A percentile compares a stretch with the other conserved stretches of the same genome.
Conservation (phyloP, 2,329 filamentous ascomycete genomes). For the Sporothrix dimorphospora region DNA sequence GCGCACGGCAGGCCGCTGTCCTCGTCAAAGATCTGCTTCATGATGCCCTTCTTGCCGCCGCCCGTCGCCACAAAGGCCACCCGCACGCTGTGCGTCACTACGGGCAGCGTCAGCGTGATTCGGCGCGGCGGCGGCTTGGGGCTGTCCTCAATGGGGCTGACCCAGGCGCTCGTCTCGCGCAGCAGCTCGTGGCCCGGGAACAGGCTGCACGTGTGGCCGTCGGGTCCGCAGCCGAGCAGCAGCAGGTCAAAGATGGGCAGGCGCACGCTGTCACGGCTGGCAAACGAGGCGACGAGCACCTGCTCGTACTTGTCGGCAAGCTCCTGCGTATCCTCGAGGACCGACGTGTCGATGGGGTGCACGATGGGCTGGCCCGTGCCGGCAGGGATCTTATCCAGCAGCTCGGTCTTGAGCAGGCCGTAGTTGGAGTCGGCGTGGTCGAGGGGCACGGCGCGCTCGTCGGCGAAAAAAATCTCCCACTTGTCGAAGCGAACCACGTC, state of each 20-base stretch:
- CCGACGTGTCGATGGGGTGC: slow-evolving; percentile 70
- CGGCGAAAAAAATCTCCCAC: slow-evolving; percentile 99
- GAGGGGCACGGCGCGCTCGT: slow-evolving; percentile 92
- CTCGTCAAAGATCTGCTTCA: slow-evolving; percentile 91
- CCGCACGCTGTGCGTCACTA: slow-evolving; percentile 82
- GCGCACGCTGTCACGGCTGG: slow-evolving; percentile 89
- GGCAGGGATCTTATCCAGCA: slow-evolving; percentile 83
- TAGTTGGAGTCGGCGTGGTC: slow-evolving; percentile 96
- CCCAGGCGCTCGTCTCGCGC: slow-evolving; percentile 87
- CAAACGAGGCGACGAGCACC: slow-evolving; percentile 80
- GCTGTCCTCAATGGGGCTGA: slow-evolving; percentile 87
- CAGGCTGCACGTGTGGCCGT: slow-evolving; percentile 95
- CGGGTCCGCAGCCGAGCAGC: slow-evolving; percentile 89
- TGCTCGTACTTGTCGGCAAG: slow-evolving; percentile 94
- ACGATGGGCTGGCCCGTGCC: slow-evolving; percentile 69
- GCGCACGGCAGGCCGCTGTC: slow-evolving; percentile 80
- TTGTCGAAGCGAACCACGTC: slow-evolving; percentile 76
- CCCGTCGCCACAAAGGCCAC: slow-evolving; percentile 93
- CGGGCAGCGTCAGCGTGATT: slow-evolving; percentile 90
- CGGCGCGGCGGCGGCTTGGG: slow-evolving; percentile 91
- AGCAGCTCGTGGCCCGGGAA: slow-evolving; percentile 90
- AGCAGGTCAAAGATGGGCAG: slow-evolving; percentile 94
- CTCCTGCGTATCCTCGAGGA: slow-evolving; percentile 80
- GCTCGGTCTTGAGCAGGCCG: slow-evolving; percentile 79
- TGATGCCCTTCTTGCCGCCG: slow-evolving; percentile 82